phyloP scores from a whole-genome alignment of 208 protist genomes.

The Crithidia sp. region DNA sequence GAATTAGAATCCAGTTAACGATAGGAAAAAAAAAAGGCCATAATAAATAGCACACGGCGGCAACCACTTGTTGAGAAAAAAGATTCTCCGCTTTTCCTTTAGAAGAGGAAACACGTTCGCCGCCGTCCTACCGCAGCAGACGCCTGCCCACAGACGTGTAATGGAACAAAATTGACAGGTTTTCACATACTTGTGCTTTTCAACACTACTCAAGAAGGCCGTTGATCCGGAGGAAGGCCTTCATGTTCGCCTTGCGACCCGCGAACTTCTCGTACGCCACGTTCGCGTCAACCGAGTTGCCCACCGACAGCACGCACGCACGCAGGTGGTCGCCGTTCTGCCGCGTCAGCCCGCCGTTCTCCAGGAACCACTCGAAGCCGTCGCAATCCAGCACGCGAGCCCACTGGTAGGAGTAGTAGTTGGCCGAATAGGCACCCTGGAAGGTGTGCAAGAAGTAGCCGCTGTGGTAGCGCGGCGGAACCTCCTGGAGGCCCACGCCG shows the following conservation, averaged over 20 bases:
- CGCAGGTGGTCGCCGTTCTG: constrained; percentile 69
- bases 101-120: not conserved
- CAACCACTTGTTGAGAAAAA: too few relatives aligned
- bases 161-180: too few relatives aligned
- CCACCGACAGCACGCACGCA: constrained; percentile 60
- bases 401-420: constrained; percentile 81
- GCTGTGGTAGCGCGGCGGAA: constrained; percentile 52
- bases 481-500: constrained; percentile 11
- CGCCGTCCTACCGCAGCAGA: not conserved
- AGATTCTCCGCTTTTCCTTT: too few relatives aligned
- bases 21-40: too few relatives aligned
- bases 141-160: not conserved
- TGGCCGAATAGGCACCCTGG: constrained; percentile 60
- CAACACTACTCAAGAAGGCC: constrained; percentile 18
- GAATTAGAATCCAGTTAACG: too few relatives aligned
- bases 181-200: too few relatives aligned
- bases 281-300: constrained; percentile 54
- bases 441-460: constrained; percentile 72
- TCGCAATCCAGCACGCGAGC: constrained; percentile 71
- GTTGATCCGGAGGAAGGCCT: constrained; percentile 36
- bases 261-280: constrained; percentile 47
- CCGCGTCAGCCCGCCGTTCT: constrained; percentile 55
- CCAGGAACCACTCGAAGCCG: constrained; percentile 66
- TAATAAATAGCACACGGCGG: too few relatives aligned
- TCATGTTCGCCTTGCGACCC: constrained; percentile 35